Conservation (phyloP, 176 grass and related monocot genomes). For the Carex myosuroides region DNA sequence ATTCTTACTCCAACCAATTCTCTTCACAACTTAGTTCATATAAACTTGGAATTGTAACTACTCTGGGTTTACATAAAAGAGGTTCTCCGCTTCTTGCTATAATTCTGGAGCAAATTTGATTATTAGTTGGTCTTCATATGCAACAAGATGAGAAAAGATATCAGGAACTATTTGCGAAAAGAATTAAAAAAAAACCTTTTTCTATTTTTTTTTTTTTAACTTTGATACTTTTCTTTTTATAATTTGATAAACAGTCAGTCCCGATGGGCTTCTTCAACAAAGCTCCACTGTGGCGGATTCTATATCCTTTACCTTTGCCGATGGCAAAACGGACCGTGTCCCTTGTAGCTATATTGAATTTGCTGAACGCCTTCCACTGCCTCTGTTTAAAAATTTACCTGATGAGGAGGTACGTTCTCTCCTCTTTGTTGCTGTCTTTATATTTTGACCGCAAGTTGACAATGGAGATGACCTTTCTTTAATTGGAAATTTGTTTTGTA, state of each 20-base stretch:
- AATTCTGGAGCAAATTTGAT: neutral
- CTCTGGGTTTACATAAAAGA: neutral
- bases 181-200: neutral
- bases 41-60: neutral
- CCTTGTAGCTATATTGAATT: slow-evolving; percentile 93
- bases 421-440: neutral
- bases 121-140: neutral
- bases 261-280: slow-evolving; percentile 91
- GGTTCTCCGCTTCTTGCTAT: neutral
- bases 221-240: neutral
- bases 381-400: slow-evolving; percentile 61
- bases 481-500: neutral
- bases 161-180: neutral
- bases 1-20: neutral
- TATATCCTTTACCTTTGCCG: slow-evolving; percentile 58
- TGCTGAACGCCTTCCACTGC: slow-evolving; percentile 76
- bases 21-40: neutral
- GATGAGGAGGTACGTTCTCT: slow-evolving; percentile 52
- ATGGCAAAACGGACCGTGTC: slow-evolving; percentile 61
- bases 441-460: neutral
- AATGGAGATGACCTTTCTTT: neutral
- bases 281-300: slow-evolving; percentile 96
- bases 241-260: slow-evolving; percentile 61
- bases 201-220: neutral
- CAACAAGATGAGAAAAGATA: neutral